Base-by-base conservation (phyloP, 208 protist species). In the Crithidia brevicula region DNA sequence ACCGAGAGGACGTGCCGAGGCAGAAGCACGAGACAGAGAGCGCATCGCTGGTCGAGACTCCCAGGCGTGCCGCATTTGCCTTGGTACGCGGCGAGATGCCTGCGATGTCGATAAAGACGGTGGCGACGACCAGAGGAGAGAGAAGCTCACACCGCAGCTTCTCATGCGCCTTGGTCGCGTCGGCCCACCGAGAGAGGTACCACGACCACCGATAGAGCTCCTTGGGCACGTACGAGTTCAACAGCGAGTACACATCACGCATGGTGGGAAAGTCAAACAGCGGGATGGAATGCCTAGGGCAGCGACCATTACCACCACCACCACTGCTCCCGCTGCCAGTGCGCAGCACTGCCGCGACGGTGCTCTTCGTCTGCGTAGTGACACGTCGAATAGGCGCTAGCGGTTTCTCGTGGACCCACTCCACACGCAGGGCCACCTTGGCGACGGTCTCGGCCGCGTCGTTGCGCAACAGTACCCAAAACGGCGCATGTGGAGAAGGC, bases 51-150 rank as follows among this genome's bases (percentile, higher is more conserved):
- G 7, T 8, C 3, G 25, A 20, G 7, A 30, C 15, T 6, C 52
- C 61, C 0, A 52, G 42, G 1, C 57, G 54, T 18, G 36, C 25
- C 4, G 33, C 25, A 22, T n/a, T 60, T 3, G 57, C 33, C 34
- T 15, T 0, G 7, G n/a, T 54, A 8, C 42, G 28, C 2, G 9
- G 60, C 15, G 54, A 61, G 0, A 77, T 4, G 10, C 71, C 63
- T 20, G 51, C 63, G 18, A 81, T 23, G 23, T 67, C 52, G 0
- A 81, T 33, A 31, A 69, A 72, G 33, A 75, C 58, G 1, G 74
- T 81, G n/a, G 33, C 34, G 9, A 34, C 36, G 18, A 72, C 36
- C 31, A 4, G 28, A 1, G 59, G 45, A 11, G 68, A 57, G 7
- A 67, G 61, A 27, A 81, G 49, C 51, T 56, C 43, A 8, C 38